phyloP scores from a whole-genome alignment of 2,329 filamentous ascomycete genomes.

The Hypoxylon sp. region DNA sequence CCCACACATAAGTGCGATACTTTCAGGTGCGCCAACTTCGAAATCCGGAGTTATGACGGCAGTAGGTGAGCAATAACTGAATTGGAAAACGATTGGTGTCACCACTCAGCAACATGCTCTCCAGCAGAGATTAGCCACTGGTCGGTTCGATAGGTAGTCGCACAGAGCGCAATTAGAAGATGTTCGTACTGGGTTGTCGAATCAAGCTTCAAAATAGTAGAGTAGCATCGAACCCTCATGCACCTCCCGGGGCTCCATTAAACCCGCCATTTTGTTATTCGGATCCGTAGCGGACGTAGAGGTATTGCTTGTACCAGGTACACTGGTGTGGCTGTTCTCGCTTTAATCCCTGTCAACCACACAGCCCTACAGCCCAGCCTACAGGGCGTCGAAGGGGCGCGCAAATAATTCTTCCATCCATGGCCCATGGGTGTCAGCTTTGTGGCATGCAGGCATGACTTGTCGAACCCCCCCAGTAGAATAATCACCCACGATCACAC shows the following conservation, averaged over 20 bases:
- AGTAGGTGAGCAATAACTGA: background rate
- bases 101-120: background rate
- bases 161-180: slow-evolving; percentile 30
- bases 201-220: slow-evolving; percentile 39
- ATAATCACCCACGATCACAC: slow-evolving; percentile 25
- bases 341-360: slow-evolving; percentile 33
- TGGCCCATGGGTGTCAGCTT: slow-evolving; percentile 28
- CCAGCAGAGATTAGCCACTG: background rate
- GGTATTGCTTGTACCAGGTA: slow-evolving; percentile 27
- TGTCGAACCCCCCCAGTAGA: slow-evolving; percentile 18
- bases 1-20: background rate
- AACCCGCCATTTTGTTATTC: slow-evolving; percentile 32
- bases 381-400: slow-evolving; percentile 40
- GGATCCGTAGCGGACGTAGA: slow-evolving; percentile 23
- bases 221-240: slow-evolving; percentile 22
- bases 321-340: slow-evolving; percentile 27
- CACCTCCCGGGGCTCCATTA: slow-evolving; percentile 24
- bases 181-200: slow-evolving; percentile 36
- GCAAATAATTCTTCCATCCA: slow-evolving; percentile 16
- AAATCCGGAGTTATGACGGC: slow-evolving; percentile 16
- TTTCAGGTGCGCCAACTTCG: slow-evolving; percentile 7
- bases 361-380: slow-evolving; percentile 35
- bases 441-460: slow-evolving; percentile 29
- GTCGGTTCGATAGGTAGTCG: slow-evolving; percentile 20
- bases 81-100: background rate